These are phyloP conservation scores for Kewa caespitosa DNA, from an alignment of 179 eudicot genomes.

Conservation along the genomic window DNA sequence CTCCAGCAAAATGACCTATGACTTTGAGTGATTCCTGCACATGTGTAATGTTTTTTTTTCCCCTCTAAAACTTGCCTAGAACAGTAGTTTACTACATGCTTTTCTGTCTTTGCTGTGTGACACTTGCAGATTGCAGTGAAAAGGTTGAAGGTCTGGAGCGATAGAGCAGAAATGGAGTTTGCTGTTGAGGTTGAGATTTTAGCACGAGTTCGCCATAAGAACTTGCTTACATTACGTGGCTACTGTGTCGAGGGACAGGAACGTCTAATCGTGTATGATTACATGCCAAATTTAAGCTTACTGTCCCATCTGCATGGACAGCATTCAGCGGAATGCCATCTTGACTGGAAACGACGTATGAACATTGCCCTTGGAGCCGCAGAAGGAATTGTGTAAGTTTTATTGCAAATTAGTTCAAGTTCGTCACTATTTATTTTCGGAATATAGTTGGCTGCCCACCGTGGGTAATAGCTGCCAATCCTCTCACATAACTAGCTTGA, in stretches of 20 bases:
- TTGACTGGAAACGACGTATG: slow-evolving; percentile 87
- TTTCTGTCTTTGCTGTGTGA: neutral
- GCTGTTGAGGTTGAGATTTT: slow-evolving; percentile 78
- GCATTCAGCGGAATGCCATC: slow-evolving; percentile 77
- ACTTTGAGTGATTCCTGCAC: no score
- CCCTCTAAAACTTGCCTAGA: neutral
- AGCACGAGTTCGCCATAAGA: slow-evolving; percentile 81
- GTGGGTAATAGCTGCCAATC: no score
- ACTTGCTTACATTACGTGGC: slow-evolving; percentile 77
- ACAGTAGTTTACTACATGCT: neutral
- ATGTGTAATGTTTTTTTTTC: neutral
- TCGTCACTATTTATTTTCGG: no score
- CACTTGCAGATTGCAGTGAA: slow-evolving; percentile 88
- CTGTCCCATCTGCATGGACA: slow-evolving; percentile 90
- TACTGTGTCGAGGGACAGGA: slow-evolving; percentile 95
- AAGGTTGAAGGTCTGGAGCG: slow-evolving; percentile 86
- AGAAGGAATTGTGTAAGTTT: slow-evolving; percentile 66
- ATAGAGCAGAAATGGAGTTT: slow-evolving; percentile 80
- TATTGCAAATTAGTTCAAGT: neutral
- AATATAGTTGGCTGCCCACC: no score
- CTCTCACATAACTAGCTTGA: no score
- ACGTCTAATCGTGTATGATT: slow-evolving; percentile 85
- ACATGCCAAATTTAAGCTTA: slow-evolving; percentile 85
- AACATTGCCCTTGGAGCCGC: slow-evolving; percentile 83
- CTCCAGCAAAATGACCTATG: no score